Conservation (phyloP, 208 protist genomes). For the Leptomonas seymouri region DNA sequence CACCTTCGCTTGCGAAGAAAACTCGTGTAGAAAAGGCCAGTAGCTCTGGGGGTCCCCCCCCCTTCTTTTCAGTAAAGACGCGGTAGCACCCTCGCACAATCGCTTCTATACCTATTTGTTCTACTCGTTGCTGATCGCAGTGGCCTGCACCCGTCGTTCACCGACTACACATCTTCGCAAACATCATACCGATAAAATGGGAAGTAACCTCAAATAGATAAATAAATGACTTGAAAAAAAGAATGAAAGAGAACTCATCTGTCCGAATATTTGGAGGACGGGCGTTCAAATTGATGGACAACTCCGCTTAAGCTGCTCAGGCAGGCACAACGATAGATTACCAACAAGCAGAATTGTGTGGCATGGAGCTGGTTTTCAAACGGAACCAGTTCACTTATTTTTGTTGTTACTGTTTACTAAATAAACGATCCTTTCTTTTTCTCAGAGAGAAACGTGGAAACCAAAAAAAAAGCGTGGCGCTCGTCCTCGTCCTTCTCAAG, state of each 20-base stretch:
- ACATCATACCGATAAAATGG: constrained; percentile 10
- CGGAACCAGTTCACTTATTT: neutral
- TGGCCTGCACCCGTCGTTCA: neutral
- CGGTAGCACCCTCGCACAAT: neutral
- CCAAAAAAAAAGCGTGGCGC: too few species aligned
- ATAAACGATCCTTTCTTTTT: too few species aligned
- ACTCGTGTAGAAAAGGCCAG: neutral
- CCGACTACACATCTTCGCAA: neutral
- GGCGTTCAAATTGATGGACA: neutral
- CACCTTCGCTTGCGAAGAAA: neutral
- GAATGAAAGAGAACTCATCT: neutral
- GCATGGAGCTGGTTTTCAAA: neutral
- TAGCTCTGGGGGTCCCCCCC: neutral
- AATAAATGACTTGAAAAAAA: constrained; percentile 3
- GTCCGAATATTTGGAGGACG: neutral
- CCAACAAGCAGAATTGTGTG: constrained; percentile 5
- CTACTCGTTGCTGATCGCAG: neutral
- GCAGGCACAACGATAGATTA: constrained; percentile 5
- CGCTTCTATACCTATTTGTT: neutral
- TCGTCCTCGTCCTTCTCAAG: too few species aligned
- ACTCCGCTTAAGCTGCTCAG: constrained; percentile 4
- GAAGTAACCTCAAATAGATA: neutral
- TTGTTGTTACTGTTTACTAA: too few species aligned
- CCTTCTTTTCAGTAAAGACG: neutral
- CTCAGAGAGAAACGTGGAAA: too few species aligned